phyloP scores from a whole-genome alignment of 2,329 filamentous ascomycete species.

The Diaporthe sp. region DNA sequence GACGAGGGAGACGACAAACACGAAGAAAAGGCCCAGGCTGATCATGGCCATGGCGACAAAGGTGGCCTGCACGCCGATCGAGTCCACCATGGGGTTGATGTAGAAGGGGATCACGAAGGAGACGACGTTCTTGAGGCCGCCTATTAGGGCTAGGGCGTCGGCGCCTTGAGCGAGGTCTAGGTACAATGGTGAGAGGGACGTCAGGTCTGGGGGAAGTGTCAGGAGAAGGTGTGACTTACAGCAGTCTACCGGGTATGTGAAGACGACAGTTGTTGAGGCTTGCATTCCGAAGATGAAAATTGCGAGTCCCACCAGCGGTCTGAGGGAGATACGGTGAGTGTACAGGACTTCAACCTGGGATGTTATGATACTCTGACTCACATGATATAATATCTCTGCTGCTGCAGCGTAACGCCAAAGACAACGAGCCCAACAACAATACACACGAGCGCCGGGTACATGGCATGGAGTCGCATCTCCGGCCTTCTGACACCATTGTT shows the following conservation, averaged over 20 bases:
- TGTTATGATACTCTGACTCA: not conserved
- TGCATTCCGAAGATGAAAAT: constrained; percentile 10
- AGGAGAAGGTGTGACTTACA: too few species aligned
- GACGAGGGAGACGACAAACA: not conserved
- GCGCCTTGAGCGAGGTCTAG: not conserved
- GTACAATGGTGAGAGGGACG: not conserved
- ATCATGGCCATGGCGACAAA: not conserved
- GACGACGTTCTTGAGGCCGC: constrained; percentile 13
- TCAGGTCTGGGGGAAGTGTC: not conserved
- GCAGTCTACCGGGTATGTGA: not conserved
- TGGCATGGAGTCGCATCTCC: not conserved
- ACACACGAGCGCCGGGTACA: not conserved
- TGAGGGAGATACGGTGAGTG: not conserved
- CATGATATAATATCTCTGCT: not conserved
- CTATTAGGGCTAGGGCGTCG: not conserved
- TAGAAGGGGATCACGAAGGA: not conserved
- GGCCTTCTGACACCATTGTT: not conserved
- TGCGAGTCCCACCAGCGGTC: not conserved
- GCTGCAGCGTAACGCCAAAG: not conserved
- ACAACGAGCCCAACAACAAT: not conserved
- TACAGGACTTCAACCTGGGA: not conserved
- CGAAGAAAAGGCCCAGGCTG: not conserved
- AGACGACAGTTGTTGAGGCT: not conserved
- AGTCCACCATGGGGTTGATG: not conserved
- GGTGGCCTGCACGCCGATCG: not conserved